These are phyloP conservation scores for Botrytis sinoallii DNA, from an alignment of 2,329 filamentous ascomycete species.

Conservation along the genomic window DNA sequence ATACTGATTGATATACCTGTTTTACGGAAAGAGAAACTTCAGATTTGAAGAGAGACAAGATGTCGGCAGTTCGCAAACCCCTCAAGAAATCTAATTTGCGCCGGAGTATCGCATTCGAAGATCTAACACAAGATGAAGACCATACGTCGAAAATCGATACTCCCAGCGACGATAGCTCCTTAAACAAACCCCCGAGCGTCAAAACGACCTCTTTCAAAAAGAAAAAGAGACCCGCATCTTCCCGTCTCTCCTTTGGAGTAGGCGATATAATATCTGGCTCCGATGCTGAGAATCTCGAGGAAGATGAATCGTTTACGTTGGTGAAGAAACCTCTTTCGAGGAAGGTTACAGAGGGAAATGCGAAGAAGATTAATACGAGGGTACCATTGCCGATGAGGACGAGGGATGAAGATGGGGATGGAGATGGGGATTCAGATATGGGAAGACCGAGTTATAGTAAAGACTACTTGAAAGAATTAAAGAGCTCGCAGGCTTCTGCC, in stretches of 20 bases:
- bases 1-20: neutral
- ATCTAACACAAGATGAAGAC: conserved; percentile 34
- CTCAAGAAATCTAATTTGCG: conserved; percentile 58
- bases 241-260: conserved; percentile 75
- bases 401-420: conserved; percentile 51
- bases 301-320: conserved; percentile 55
- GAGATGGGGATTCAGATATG: conserved; percentile 9
- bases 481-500: conserved; percentile 79
- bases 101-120: conserved; percentile 50
- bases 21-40: neutral
- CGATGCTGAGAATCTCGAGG: conserved; percentile 50
- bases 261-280: conserved; percentile 53
- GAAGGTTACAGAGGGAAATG: conserved; percentile 64
- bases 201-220: conserved; percentile 60
- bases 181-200: conserved; percentile 44
- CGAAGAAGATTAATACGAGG: conserved; percentile 50
- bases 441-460: conserved; percentile 74
- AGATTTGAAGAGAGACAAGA: neutral
- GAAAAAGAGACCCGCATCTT: conserved; percentile 57
- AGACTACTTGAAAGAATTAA: conserved; percentile 81
- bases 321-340: conserved; percentile 62
- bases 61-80: conserved; percentile 45
- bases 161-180: conserved; percentile 16
- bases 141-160: conserved; percentile 19
- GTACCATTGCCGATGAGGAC: conserved; percentile 26